Conservation (phyloP, 1,284 basidiomycete species). For the Ceratobasidium sp. region DNA sequence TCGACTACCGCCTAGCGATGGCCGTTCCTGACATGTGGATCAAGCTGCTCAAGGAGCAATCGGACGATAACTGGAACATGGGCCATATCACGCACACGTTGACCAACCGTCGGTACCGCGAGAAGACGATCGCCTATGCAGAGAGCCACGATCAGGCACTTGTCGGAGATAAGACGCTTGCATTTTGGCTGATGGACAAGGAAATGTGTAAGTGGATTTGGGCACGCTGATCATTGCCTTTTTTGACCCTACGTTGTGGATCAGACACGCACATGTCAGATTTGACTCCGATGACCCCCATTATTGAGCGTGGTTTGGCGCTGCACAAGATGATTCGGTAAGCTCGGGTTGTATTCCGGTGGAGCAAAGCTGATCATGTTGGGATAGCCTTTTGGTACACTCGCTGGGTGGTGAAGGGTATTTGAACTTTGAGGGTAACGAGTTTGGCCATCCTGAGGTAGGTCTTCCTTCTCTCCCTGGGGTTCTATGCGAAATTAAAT, state of each 20-base stretch:
- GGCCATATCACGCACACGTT: constrained; percentile 88
- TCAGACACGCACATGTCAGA: constrained; percentile 96
- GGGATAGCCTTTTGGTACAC: constrained; percentile 82
- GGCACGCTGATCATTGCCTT: constrained; percentile 25
- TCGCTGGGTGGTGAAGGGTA: constrained; percentile 96
- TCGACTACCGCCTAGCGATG: constrained; percentile 98
- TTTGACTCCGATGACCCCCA: constrained; percentile 80
- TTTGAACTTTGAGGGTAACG: constrained; percentile 97
- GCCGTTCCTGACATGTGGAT: constrained; percentile 99
- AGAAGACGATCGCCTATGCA: constrained; percentile 93
- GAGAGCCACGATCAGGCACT: constrained; percentile 98
- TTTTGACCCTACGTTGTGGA: neutral
- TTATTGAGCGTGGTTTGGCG: constrained; percentile 88
- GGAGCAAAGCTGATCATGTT: constrained; percentile 2
- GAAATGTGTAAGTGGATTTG: constrained; percentile 83
- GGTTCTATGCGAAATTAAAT: constrained; percentile 17
- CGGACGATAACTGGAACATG: constrained; percentile 90
- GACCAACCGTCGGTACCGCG: constrained; percentile 86
- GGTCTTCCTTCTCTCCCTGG: constrained; percentile 39
- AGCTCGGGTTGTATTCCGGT: constrained; percentile 41
- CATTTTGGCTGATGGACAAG: constrained; percentile 99
- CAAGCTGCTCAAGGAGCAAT: constrained; percentile 93
- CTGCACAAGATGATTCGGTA: constrained; percentile 98
- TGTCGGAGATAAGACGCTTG: constrained; percentile 97
- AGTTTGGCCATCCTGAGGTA: constrained; percentile 96